Evolutionary conservation across 257 asterid species (phyloP).

Genomic region (Plantago ovata): DNA sequence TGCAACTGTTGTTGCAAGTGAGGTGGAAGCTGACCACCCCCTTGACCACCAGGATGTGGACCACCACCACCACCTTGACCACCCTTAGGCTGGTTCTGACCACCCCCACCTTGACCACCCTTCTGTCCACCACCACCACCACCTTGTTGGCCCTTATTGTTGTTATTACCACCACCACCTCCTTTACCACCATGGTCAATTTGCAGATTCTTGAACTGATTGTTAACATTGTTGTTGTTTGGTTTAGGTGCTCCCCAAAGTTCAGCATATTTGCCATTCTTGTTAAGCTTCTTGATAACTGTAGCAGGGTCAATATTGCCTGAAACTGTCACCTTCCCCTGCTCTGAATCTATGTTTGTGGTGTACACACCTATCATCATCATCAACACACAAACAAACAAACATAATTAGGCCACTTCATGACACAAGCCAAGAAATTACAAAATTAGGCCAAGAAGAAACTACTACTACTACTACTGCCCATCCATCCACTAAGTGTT

Average conservation of each 20-base stretch:
- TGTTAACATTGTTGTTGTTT: slow-evolving; percentile 40
- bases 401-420: slow-evolving; percentile 3
- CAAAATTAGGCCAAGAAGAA: no score
- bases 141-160: slow-evolving; percentile 37
- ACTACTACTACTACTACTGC: no score
- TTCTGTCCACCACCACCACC: slow-evolving; percentile 20
- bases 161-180: slow-evolving; percentile 45
- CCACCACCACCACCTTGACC: slow-evolving; percentile 29
- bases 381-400: neutral
- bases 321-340: slow-evolving; percentile 87
- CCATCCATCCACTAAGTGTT: no score
- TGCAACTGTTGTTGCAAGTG: slow-evolving; percentile 37
- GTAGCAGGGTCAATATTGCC: slow-evolving; percentile 82
- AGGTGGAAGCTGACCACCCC: slow-evolving; percentile 37
- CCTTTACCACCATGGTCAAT: slow-evolving; percentile 51
- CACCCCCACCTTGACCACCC: slow-evolving; percentile 17
- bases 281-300: slow-evolving; percentile 74
- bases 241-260: slow-evolving; percentile 83
- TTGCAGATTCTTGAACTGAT: slow-evolving; percentile 60
- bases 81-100: slow-evolving; percentile 30
- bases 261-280: slow-evolving; percentile 80
- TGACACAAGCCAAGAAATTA: neutral
- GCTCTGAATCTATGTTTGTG: slow-evolving; percentile 67
- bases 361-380: slow-evolving; percentile 67
- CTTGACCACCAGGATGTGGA: slow-evolving; percentile 38